These are phyloP conservation scores for Lablab purpureus DNA, from an alignment of 306 rosid species.

Conservation along the genomic window DNA sequence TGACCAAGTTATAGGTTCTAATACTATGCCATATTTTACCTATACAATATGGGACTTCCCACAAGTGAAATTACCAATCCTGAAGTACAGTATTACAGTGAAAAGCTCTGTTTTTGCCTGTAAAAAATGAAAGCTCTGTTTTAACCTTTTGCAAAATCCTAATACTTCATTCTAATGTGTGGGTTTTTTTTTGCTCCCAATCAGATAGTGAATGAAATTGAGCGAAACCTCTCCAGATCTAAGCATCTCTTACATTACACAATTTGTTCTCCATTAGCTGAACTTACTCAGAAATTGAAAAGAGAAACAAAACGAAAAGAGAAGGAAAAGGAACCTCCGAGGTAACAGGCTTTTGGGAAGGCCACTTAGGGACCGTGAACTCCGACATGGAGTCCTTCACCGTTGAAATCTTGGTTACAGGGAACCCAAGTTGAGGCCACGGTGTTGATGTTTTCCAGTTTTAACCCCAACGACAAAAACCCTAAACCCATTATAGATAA, in stretches of 20 bases:
- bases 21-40: no score
- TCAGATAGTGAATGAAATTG: no score
- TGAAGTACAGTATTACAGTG: neutral
- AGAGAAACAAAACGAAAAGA: neutral
- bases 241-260: conserved; percentile 73
- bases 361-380: conserved; percentile 72
- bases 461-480: neutral
- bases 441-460: neutral
- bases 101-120: no score
- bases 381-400: conserved; percentile 59
- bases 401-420: neutral
- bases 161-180: no score
- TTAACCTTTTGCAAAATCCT: no score
- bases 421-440: conserved; percentile 36
- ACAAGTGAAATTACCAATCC: conserved; percentile 14
- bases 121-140: no score
- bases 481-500: no score
- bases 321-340: conserved; percentile 56
- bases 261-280: conserved; percentile 28
- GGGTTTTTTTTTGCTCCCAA: no score
- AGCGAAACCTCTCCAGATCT: no score
- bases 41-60: no score
- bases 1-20: no score
- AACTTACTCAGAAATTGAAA: no score
- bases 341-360: conserved; percentile 81